These are phyloP conservation scores for Candida maltosa DNA, from an alignment of 805 yeast species.

Conservation along the genomic window DNA sequence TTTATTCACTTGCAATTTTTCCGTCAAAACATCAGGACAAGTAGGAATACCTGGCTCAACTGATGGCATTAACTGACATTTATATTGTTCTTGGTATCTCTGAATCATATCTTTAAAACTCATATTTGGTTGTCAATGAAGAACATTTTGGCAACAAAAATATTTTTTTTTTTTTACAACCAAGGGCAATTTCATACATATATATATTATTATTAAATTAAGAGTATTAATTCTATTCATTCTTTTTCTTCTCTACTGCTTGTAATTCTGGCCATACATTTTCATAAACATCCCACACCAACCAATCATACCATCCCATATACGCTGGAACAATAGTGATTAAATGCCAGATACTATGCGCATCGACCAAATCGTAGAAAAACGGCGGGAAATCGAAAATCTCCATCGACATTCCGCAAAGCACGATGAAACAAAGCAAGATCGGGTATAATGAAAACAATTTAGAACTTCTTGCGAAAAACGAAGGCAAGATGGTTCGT, in stretches of 20 bases:
- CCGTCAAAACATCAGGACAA: too few species aligned
- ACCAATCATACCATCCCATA: slow-evolving; percentile 44
- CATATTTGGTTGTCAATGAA: too few species aligned
- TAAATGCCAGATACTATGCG: slow-evolving; percentile 93
- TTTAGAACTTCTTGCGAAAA: slow-evolving; percentile 33
- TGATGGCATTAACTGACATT: too few species aligned
- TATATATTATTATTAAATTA: not conserved
- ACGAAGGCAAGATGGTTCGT: slow-evolving; percentile 24
- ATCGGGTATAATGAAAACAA: slow-evolving; percentile 39
- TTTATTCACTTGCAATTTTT: not conserved
- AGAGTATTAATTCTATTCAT: slow-evolving; percentile 2
- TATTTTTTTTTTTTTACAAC: too few species aligned
- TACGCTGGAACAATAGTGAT: slow-evolving; percentile 60
- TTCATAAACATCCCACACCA: slow-evolving; percentile 38
- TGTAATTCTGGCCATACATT: slow-evolving; percentile 22
- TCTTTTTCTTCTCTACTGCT: slow-evolving; percentile 12
- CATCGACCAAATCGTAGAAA: slow-evolving; percentile 64
- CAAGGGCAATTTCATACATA: not conserved
- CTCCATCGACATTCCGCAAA: slow-evolving; percentile 83
- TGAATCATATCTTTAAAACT: too few species aligned
- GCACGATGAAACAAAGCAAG: slow-evolving; percentile 39
- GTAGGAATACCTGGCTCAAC: too few species aligned
- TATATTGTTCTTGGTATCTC: too few species aligned
- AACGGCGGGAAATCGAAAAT: slow-evolving; percentile 84
- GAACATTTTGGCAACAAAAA: too few species aligned